Percentiles rank a stretch among this genome's conserved stretches.
phyloP scores from a whole-genome alignment of 129 eudicot genomes.

The Escallonia herrerae region DNA sequence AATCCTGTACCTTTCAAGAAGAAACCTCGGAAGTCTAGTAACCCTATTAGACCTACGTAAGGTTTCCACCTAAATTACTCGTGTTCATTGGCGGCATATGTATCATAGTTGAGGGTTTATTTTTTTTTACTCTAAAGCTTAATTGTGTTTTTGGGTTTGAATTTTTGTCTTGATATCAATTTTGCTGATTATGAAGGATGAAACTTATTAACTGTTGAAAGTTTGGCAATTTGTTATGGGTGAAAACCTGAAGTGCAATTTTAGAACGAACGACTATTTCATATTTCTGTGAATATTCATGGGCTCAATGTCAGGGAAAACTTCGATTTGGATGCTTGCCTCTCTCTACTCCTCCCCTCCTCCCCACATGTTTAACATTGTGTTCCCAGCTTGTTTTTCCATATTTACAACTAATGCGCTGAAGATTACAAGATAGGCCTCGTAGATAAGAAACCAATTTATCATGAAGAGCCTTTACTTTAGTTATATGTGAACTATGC shows the following conservation, averaged over 20 bases:
- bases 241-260: background rate
- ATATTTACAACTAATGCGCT: no score
- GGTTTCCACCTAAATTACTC: constrained; percentile 8
- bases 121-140: background rate
- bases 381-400: no score
- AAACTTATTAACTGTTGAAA: background rate
- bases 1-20: constrained; percentile 43
- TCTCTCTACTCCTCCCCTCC: no score
- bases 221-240: background rate
- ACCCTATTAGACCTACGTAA: constrained; percentile 35
- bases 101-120: background rate
- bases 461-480: no score
- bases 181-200: background rate
- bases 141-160: background rate
- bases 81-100: constrained; percentile 5
- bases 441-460: no score
- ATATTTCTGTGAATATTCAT: background rate
- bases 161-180: background rate
- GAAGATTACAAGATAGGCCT: no score
- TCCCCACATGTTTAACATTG: no score
- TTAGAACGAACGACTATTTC: background rate
- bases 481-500: no score
- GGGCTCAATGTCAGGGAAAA: background rate
- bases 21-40: constrained; percentile 34
- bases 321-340: no score